Evolutionary conservation across 805 yeast genomes (phyloP).

Genomic region (Metschnikowia matae): DNA sequence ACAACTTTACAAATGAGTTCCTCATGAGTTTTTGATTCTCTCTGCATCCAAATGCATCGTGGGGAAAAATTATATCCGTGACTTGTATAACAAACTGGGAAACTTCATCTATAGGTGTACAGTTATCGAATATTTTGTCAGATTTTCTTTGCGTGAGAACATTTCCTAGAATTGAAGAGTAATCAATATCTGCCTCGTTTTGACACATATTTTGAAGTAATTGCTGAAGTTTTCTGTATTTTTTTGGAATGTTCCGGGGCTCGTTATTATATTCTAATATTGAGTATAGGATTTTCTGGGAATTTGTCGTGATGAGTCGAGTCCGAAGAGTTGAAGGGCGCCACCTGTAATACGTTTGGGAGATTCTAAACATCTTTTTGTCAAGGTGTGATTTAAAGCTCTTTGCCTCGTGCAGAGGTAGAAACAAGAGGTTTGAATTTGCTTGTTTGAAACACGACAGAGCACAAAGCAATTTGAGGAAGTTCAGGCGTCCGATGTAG

Average conservation of each 20-base stretch:
- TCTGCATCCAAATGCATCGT: slow-evolving; percentile 48
- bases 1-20: slow-evolving; percentile 1
- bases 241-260: slow-evolving; percentile 7
- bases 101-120: slow-evolving; percentile 33
- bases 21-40: slow-evolving; percentile 29
- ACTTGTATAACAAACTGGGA: slow-evolving; percentile 40
- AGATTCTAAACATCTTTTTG: not conserved
- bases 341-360: slow-evolving; percentile 1
- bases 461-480: slow-evolving; percentile 34
- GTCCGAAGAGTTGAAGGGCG: not conserved
- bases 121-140: slow-evolving; percentile 26
- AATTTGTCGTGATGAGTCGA: not conserved
- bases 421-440: not conserved
- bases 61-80: slow-evolving; percentile 48
- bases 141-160: slow-evolving; percentile 12
- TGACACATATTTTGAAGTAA: slow-evolving; percentile 14
- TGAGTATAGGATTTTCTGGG: not conserved
- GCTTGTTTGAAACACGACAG: not conserved
- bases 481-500: slow-evolving; percentile 36
- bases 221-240: slow-evolving; percentile 10
- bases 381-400: not conserved
- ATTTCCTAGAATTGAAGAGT: slow-evolving; percentile 25
- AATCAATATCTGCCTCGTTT: slow-evolving; percentile 25
- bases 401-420: not conserved
- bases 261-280: not conserved